Conservation (phyloP, 169 alveolate genomes). For the Plasmodium yoelii region DNA sequence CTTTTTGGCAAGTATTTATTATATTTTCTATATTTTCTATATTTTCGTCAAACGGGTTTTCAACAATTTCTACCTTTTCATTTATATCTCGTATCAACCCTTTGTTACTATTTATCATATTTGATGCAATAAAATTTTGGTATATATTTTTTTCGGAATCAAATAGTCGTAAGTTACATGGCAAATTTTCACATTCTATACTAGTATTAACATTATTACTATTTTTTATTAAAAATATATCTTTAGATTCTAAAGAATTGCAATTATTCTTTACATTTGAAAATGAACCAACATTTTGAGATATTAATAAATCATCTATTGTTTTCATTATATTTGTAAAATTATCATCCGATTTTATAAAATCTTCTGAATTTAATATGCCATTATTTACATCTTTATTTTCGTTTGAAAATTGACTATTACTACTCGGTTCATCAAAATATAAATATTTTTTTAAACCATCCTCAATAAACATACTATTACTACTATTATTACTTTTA, state of each 20-base stretch:
- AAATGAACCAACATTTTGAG: conserved; percentile 63
- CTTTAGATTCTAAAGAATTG: neutral
- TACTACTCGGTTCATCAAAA: neutral
- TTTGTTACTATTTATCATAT: conserved; percentile 20
- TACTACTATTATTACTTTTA: neutral
- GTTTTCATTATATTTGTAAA: conserved; percentile 56
- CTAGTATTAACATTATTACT: conserved; percentile 5
- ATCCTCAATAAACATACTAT: neutral
- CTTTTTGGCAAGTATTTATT: conserved; percentile 10
- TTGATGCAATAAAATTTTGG: conserved; percentile 8
- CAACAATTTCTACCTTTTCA: neutral
- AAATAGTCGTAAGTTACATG: conserved; percentile 38
- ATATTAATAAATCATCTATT: conserved; percentile 64
- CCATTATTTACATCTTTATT: neutral
- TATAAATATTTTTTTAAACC: neutral
- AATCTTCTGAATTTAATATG: conserved; percentile 19
- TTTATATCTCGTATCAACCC: neutral
- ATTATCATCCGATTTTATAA: conserved; percentile 36
- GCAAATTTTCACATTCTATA: conserved; percentile 32
- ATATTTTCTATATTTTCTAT: conserved; percentile 5
- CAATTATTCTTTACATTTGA: conserved; percentile 27
- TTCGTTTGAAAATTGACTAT: neutral
- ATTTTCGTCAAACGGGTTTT: conserved; percentile 11
- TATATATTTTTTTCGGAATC: conserved; percentile 29
- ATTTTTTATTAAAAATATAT: conserved; percentile 23